These are phyloP conservation scores for Eucalyptus tenuipes DNA, from an alignment of 345 rosid genomes.

Conservation along the genomic window DNA sequence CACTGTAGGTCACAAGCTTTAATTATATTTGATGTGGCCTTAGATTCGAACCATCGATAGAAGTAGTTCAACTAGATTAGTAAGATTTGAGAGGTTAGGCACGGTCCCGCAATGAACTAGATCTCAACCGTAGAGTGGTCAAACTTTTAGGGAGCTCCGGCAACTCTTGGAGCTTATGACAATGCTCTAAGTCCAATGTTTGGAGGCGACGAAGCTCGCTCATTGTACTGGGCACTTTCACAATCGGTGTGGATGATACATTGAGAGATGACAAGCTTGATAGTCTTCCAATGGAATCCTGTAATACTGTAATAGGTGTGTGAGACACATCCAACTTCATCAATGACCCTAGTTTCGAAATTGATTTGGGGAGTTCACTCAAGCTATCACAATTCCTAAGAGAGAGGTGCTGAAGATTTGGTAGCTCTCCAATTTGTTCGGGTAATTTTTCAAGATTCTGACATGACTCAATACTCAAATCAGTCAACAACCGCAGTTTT, in stretches of 20 bases:
- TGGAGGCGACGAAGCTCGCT: background rate
- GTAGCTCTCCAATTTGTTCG: background rate
- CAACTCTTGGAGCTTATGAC: background rate
- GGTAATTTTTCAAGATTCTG: background rate
- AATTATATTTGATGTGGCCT: background rate
- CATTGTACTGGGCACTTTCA: background rate
- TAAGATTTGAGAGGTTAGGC: background rate
- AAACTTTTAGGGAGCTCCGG: background rate
- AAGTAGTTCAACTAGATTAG: background rate
- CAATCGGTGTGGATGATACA: background rate
- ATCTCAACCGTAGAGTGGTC: background rate
- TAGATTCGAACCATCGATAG: background rate
- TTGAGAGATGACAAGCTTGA: background rate
- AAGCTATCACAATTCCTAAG: background rate
- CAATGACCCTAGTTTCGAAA: background rate
- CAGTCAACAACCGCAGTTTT: background rate
- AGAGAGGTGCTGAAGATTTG: background rate
- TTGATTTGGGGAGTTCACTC: background rate
- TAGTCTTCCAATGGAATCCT: background rate
- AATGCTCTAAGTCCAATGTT: background rate
- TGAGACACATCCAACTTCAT: background rate
- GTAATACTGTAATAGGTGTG: background rate
- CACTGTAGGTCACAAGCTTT: background rate
- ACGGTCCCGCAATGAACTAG: background rate
- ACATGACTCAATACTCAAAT: background rate